phyloP scores from a whole-genome alignment of 495 filamentous ascomycete genomes.

The Penicillium coffeae region DNA sequence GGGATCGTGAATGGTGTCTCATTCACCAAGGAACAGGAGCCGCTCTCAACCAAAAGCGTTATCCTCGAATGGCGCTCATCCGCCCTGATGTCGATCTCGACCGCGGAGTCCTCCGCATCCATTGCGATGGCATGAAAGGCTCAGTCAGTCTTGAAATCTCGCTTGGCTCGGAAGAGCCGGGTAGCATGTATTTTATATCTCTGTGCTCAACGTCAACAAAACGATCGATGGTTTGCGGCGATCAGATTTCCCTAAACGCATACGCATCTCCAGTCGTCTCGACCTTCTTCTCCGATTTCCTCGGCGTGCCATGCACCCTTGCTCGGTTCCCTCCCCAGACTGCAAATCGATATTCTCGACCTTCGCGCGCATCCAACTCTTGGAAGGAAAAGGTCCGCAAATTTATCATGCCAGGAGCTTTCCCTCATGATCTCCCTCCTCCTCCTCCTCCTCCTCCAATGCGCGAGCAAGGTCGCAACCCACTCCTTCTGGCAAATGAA shows the following conservation, averaged over 20 bases:
- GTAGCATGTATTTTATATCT: conserved; percentile 39
- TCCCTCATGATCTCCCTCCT: conserved; percentile 50
- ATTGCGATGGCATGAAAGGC: conserved; percentile 25
- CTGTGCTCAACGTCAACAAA: conserved; percentile 29
- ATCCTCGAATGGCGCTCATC: conserved; percentile 80
- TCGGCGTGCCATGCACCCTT: conserved; percentile 74
- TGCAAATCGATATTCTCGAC: conserved; percentile 60
- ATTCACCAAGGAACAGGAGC: conserved; percentile 76
- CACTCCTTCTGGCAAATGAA: conserved; percentile 84
- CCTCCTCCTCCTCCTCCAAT: conserved; percentile 47
- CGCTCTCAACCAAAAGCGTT: conserved; percentile 75
- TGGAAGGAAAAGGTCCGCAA: conserved; percentile 32
- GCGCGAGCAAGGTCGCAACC: conserved; percentile 33
- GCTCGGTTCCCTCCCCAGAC: conserved; percentile 69
- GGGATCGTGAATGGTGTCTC: conserved; percentile 94
- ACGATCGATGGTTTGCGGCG: conserved; percentile 69
- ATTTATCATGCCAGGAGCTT: conserved; percentile 52
- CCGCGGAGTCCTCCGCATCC: conserved; percentile 50
- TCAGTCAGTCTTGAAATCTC: conserved; percentile 45
- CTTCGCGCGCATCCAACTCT: conserved; percentile 9
- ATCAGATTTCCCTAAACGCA: conserved; percentile 61
- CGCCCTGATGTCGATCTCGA: conserved; percentile 65
- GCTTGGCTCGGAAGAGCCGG: conserved; percentile 57
- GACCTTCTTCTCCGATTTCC: conserved; percentile 65
- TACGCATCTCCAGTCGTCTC: conserved; percentile 63